Evolutionary conservation across 2,329 filamentous ascomycete species (phyloP).

Genomic region (Thyridium curvatum): DNA sequence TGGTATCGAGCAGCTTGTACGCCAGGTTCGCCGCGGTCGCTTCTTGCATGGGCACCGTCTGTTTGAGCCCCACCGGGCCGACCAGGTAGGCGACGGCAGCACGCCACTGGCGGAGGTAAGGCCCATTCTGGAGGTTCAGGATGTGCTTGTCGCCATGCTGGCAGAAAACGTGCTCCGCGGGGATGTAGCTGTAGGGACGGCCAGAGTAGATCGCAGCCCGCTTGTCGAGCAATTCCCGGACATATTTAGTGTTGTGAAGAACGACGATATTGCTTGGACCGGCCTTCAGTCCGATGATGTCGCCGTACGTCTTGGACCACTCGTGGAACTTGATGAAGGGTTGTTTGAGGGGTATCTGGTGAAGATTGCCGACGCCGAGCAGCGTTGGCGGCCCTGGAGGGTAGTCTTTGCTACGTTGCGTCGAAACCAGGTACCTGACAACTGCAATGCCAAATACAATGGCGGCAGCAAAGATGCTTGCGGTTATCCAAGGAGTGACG

Average conservation of each 20-base stretch:
- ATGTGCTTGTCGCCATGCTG: conserved; percentile 9
- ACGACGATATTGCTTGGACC: conserved; percentile 29
- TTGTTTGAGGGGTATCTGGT: too few species aligned
- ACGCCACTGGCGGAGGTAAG: conserved; percentile 13
- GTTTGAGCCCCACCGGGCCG: conserved; percentile 11
- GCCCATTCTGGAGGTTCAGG: conserved; percentile 14
- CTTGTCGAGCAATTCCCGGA: conserved; percentile 31
- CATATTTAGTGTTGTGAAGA: conserved; percentile 18
- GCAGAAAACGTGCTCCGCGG: too few species aligned
- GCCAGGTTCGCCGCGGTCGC: conserved; percentile 13
- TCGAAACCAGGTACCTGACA: too few species aligned
- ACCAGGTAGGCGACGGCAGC: conserved; percentile 10
- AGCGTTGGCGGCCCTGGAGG: too few species aligned
- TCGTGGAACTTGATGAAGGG: conserved; percentile 35
- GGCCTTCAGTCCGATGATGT: conserved; percentile 26
- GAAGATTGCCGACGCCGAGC: too few species aligned
- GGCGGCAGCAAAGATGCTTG: too few species aligned
- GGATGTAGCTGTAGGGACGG: conserved; percentile 19
- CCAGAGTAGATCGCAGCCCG: conserved; percentile 38
- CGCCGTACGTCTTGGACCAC: conserved; percentile 38
- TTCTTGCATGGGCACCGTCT: conserved; percentile 10
- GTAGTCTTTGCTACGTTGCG: too few species aligned
- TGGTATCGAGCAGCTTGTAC: conserved; percentile 8
- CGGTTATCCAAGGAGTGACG: too few species aligned
- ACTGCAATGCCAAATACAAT: too few species aligned